Conservation (phyloP, 129 eudicot species). For the Pseudognaphalium luteoalbum region DNA sequence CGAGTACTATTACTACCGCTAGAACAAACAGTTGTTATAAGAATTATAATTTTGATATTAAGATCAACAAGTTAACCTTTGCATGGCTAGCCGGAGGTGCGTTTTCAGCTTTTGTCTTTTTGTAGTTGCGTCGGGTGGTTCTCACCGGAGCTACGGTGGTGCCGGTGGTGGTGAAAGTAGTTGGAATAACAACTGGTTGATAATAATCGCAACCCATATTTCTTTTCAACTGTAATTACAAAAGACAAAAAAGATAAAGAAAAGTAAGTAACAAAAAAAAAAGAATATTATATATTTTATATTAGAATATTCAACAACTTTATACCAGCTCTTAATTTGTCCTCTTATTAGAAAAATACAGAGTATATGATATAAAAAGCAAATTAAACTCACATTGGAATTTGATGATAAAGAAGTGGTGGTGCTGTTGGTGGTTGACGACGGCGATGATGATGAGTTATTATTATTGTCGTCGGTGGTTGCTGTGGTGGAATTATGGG, state of each 20-base stretch:
- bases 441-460: slow-evolving; percentile 45
- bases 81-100: slow-evolving; percentile 60
- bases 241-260: background rate
- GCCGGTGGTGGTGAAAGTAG: slow-evolving; percentile 16
- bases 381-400: slow-evolving; percentile 37
- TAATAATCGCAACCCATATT: slow-evolving; percentile 36
- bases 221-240: slow-evolving; percentile 51
- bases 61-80: slow-evolving; percentile 50
- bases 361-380: too few species aligned
- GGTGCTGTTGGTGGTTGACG: slow-evolving; percentile 36
- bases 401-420: slow-evolving; percentile 35
- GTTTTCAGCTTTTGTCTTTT: slow-evolving; percentile 37
- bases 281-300: background rate
- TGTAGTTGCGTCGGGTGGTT: slow-evolving; percentile 39
- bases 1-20: too few species aligned
- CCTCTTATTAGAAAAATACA: slow-evolving; percentile 1
- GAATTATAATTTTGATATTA: background rate
- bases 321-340: slow-evolving; percentile 24
- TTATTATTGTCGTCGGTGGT: background rate
- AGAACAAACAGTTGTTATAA: background rate
- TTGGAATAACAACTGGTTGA: slow-evolving; percentile 33
- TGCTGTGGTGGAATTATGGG: slow-evolving; percentile 14
- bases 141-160: slow-evolving; percentile 42
- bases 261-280: slow-evolving; percentile 3
- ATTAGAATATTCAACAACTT: slow-evolving; percentile 5